phyloP scores from a whole-genome alignment of 2,329 filamentous ascomycete genomes.

The Thermomyces lanuginosus region DNA sequence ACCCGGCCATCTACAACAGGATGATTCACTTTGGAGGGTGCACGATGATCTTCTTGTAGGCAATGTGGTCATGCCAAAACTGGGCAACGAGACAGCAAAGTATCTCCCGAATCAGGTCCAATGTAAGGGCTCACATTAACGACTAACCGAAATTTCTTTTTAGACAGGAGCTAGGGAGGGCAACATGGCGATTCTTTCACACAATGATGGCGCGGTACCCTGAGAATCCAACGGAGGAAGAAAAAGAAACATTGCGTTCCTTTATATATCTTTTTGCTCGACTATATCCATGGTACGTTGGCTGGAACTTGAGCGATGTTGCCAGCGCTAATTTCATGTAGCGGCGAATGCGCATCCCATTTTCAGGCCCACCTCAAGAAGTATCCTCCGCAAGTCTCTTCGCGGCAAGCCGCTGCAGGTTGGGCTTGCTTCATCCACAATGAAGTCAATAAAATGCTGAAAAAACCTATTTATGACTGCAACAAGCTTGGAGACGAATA shows the following conservation, averaged over 20 bases:
- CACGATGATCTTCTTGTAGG: conserved; percentile 26
- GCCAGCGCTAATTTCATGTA: conserved; percentile 10
- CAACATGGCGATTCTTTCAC: conserved; percentile 50
- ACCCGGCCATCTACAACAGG: conserved; percentile 23
- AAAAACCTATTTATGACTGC: conserved; percentile 47
- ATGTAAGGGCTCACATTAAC: conserved; percentile 5
- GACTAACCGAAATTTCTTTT: conserved; percentile 3
- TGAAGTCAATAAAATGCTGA: conserved; percentile 45
- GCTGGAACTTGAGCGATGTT: conserved; percentile 5
- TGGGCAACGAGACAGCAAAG: conserved; percentile 35
- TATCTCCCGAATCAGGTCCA: conserved; percentile 10
- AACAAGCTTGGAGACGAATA: conserved; percentile 50
- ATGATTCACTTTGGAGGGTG: conserved; percentile 10
- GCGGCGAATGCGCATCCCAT: conserved; percentile 49
- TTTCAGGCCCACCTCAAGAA: conserved; percentile 45
- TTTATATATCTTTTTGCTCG: conserved; percentile 49
- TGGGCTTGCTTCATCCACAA: conserved; percentile 55
- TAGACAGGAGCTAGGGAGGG: conserved; percentile 47
- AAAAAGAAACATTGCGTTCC: conserved; percentile 41
- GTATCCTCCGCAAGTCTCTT: conserved; percentile 48
- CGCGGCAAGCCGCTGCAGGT: conserved; percentile 43
- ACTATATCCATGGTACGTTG: conserved; percentile 43
- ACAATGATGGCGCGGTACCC: conserved; percentile 52
- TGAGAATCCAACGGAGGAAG: conserved; percentile 44
- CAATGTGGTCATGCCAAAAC: conserved; percentile 29